Evolutionary conservation across 2,329 filamentous ascomycete species (phyloP), one percentile per base, ranked within the genome.

Genomic region (Talaromyces atroroseus): DNA sequence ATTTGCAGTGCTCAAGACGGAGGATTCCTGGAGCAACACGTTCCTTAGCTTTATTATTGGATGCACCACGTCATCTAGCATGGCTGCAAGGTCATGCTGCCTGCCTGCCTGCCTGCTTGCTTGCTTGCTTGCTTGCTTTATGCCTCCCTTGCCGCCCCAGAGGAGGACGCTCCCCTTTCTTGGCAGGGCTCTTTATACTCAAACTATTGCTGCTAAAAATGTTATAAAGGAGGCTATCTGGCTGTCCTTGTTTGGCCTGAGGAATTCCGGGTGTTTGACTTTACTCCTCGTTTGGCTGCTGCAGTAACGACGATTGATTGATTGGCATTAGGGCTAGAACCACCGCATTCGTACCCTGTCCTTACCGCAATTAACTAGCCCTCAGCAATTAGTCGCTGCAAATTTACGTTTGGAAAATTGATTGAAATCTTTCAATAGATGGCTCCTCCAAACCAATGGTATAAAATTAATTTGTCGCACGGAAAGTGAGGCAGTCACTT

Each of bases 401-500:
- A 36, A 36, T 36, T 29, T 44, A 23, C 20, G 3, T 42, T n/a
- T 14, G 16, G 20, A 42, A n/a, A 18, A n/a, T 8, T 1, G 8
- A 42, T 21, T 2, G 36, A 26, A 49, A 21, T 8, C 12, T 34
- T 52, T 36, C 51, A 14, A 16, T 32, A 32, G 18, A 11, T 52
- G 4, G 8, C 32, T 18, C 24, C 14, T 44, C 18, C 23, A 51
- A 52, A 52, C 20, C 29, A 20, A 29, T 32, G 46, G 20, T 38
- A 49, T 8, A 29, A 29, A 2, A 36, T 54, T 34, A 40, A 54
- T 36, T 40, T 20, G 34, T 42, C 21, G 26, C 52, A 14, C 32
- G 32, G 32, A 44, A n/a, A 38, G 34, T 46, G 51, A 53, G 51
- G 51, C 51, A 45, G 51, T 44, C 16, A 23, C 20, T 23, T 44